A percentile compares a stretch with the other conserved stretches of the same genome.
Conservation (phyloP, 495 filamentous ascomycete genomes). For the Daldinia bambusicola region DNA sequence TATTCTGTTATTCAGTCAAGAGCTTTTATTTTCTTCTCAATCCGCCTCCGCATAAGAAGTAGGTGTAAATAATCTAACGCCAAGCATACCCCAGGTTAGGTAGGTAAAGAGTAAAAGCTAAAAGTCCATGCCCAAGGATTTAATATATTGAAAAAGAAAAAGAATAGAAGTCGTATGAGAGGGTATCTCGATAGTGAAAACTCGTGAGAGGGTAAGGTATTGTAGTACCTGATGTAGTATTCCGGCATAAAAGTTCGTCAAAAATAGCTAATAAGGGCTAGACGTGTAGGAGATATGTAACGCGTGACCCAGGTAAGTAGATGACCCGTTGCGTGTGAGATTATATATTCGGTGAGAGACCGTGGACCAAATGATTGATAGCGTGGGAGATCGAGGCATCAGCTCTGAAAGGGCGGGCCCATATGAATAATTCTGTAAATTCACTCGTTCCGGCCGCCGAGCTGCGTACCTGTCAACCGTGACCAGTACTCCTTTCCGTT, state of each 20-base stretch:
- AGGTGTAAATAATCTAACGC: not conserved
- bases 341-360: not conserved
- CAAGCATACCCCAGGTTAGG: too few species aligned
- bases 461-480: not conserved
- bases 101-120: not conserved
- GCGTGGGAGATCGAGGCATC: not conserved
- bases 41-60: too few species aligned
- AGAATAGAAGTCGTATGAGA: not conserved
- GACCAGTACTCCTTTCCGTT: constrained; percentile 30
- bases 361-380: not conserved
- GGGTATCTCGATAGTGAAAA: constrained; percentile 20
- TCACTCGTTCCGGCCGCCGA: not conserved
- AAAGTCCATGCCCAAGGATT: too few species aligned
- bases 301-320: too few species aligned
- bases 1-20: too few species aligned
- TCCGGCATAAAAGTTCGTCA: too few species aligned
- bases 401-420: not conserved
- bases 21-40: too few species aligned
- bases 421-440: too few species aligned
- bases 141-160: not conserved
- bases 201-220: constrained; percentile 6
- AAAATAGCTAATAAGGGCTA: too few species aligned
- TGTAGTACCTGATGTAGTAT: not conserved
- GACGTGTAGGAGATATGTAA: too few species aligned
- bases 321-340: too few species aligned